Base-by-base conservation (phyloP, 257 asterid genomes). In the Rehmannia glutinosa region DNA sequence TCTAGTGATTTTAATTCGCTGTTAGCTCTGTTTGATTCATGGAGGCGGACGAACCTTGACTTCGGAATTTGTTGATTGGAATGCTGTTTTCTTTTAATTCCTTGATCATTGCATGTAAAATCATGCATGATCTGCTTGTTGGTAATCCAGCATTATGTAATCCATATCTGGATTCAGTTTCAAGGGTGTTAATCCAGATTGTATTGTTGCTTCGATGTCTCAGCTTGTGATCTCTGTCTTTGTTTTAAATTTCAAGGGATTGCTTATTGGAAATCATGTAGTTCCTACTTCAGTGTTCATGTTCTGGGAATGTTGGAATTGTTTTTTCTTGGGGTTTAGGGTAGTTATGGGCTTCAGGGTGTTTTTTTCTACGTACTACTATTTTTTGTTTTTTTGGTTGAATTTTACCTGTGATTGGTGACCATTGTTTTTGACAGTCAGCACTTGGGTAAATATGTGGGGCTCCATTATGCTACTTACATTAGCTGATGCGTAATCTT, bases 111-210 rank as follows among this genome's bases (percentile, higher is more conserved):
- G 63, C 71, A 54, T 60, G 73, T 57, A 16, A 55, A 62, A 64
- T 68, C 68, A 51, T 78, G 72, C 70, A 32, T 59, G 81, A 69
- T 79, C 64, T 64, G 20, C 68, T 52, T 8, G 17, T 38, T 42
- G 63, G 68, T 24, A 3, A 41, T 24, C 23, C 39, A n/a, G 33
- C 49, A 27, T 69, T 61, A 10, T 36, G 43, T 53, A 16, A 36
- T 65, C 20, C 16, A 9, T 59, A 27, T 67, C 8, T 27, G 60
- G 70, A 24, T 62, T 41, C 42, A 10, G 51, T 63, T 42, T 2
- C 16, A 41, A 46, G 46, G 54, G 61, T 43, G 46, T 28, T 39
- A 42, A 23, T 50, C 13, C 15, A 17, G 21, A 66, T 16, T 17
- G 23, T 43, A 16, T 11, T 35, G 30, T 49, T 25, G 36, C 51